Conservation (phyloP, 345 rosid genomes). For the Camelina sativa region DNA sequence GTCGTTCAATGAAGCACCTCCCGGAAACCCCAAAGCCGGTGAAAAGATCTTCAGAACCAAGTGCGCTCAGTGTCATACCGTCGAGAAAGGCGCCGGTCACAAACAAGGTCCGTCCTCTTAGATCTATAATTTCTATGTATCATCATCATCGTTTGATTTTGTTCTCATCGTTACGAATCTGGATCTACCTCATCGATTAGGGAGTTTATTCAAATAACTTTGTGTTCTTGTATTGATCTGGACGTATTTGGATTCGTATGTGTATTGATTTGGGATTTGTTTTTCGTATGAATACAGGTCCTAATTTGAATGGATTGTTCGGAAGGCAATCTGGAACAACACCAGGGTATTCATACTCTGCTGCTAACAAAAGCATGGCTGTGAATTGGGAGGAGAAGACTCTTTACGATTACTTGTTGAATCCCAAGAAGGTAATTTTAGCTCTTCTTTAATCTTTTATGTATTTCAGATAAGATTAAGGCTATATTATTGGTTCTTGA, state of each 20-base stretch:
- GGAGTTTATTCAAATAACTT: background rate
- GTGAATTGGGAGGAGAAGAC: conserved; percentile 81
- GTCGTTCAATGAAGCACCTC: conserved; percentile 81
- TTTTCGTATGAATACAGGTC: conserved; percentile 51
- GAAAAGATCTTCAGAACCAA: conserved; percentile 92
- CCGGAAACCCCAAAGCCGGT: conserved; percentile 70
- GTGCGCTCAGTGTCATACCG: conserved; percentile 64
- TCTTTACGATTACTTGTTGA: conserved; percentile 77
- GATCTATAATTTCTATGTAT: background rate
- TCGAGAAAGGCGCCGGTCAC: conserved; percentile 95
- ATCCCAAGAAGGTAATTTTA: conserved; percentile 74
- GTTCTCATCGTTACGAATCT: background rate
- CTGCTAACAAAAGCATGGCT: conserved; percentile 87
- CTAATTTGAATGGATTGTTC: conserved; percentile 83
- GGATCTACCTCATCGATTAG: conserved; percentile 10
- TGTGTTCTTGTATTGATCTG: background rate
- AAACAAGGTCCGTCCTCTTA: conserved; percentile 67
- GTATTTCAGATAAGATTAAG: background rate
- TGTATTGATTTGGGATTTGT: background rate
- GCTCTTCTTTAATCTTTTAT: background rate
- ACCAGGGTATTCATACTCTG: conserved; percentile 81
- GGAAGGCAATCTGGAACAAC: conserved; percentile 88
- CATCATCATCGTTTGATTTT: background rate
- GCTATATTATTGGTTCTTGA: background rate
- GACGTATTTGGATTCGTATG: background rate